These are phyloP conservation scores for Citrus inodora DNA, from an alignment of 345 rosid species.

Conservation along the genomic window DNA sequence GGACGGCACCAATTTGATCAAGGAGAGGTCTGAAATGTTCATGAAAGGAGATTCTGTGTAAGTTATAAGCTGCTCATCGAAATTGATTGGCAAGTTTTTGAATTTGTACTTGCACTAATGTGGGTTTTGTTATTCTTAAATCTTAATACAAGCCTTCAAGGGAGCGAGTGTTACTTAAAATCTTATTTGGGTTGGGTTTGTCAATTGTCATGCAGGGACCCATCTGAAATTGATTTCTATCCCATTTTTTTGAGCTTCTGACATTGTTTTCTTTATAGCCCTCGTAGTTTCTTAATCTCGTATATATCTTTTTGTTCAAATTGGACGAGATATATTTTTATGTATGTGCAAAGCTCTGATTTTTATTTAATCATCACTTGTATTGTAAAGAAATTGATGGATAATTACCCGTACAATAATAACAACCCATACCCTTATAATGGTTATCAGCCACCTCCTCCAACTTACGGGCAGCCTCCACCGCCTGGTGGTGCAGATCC, in stretches of 20 bases:
- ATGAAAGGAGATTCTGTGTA: conserved; percentile 92
- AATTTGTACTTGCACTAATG: background rate
- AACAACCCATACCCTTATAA: conserved; percentile 44
- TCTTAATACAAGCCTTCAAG: background rate
- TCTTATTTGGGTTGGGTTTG: conserved; percentile 15
- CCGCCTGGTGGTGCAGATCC: conserved; percentile 48
- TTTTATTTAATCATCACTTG: background rate
- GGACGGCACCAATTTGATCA: conserved; percentile 76
- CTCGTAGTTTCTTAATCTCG: background rate
- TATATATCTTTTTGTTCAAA: background rate
- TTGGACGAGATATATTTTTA: background rate
- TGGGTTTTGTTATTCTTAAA: background rate
- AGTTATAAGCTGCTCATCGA: conserved; percentile 26
- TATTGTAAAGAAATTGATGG: conserved; percentile 23
- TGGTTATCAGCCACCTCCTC: conserved; percentile 32
- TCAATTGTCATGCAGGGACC: conserved; percentile 52
- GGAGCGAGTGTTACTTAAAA: background rate
- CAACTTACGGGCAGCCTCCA: conserved; percentile 46
- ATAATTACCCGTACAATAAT: conserved; percentile 38
- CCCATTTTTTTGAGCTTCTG: background rate
- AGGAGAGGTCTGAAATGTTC: conserved; percentile 98
- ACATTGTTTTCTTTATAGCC: background rate
- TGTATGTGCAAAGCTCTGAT: background rate
- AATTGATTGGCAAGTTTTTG: background rate
- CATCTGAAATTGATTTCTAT: background rate